A percentile compares a stretch with the other conserved stretches of the same genome.
These are phyloP conservation scores for Hypoxylon sp. DNA, from an alignment of 2,329 filamentous ascomycete species.

Conservation along the genomic window DNA sequence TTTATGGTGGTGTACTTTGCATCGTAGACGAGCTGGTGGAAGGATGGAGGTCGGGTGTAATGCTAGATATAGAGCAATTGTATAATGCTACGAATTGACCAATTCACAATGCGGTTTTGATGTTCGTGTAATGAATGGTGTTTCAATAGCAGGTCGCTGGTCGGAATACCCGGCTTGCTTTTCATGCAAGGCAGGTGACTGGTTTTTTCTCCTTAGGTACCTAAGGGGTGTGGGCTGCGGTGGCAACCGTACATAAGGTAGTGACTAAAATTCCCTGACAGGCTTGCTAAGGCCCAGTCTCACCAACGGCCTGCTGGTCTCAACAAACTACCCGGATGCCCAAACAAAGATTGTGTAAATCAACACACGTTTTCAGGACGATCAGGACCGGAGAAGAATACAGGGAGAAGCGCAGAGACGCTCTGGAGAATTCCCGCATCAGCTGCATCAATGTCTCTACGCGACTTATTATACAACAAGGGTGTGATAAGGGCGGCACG, in stretches of 20 bases:
- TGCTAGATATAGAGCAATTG: conserved; percentile 35
- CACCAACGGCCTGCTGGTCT: conserved; percentile 44
- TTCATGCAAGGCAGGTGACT: conserved; percentile 43
- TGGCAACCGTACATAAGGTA: conserved; percentile 35
- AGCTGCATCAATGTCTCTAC: conserved; percentile 29
- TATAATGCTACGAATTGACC: conserved; percentile 36
- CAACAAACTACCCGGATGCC: conserved; percentile 33
- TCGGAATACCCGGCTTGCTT: conserved; percentile 36
- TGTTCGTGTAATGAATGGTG: conserved; percentile 19
- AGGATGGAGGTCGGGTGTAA: conserved; percentile 7
- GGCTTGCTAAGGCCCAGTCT: conserved; percentile 47
- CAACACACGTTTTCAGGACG: conserved; percentile 18
- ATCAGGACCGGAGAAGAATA: conserved; percentile 15
- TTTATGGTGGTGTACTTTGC: conserved; percentile 93
- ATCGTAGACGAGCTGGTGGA: conserved; percentile 55
- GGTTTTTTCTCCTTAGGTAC: conserved; percentile 36
- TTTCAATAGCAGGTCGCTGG: conserved; percentile 21
- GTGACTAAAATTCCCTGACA: conserved; percentile 45
- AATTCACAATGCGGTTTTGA: conserved; percentile 21
- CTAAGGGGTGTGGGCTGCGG: conserved; percentile 38
- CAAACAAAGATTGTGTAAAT: conserved; percentile 38
- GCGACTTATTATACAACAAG: conserved; percentile 38
- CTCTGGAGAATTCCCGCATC: conserved; percentile 26
- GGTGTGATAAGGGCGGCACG: conserved; percentile 14
- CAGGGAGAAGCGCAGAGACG: conserved; percentile 15